Base-by-base conservation (phyloP, 1,139 yeast species). In the Debaryomyces sp. region DNA sequence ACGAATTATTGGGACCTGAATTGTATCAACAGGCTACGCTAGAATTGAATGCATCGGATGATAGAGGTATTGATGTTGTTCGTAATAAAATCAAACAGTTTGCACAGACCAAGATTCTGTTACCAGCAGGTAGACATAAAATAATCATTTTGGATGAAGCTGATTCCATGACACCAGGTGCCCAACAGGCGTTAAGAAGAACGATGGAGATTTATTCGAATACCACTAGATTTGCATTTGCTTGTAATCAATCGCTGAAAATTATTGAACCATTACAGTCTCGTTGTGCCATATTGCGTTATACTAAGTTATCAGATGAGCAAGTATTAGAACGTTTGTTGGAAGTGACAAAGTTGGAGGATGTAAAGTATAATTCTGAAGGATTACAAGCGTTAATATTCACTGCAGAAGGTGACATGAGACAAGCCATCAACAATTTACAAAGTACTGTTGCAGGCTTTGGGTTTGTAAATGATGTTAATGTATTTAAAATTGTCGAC, bases 381-480 rank as follows among this genome's bases (percentile, higher is more conserved):
- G 99, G 99, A 0, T 71, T 94, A 36, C 92, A 91, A 57, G 99
- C 99, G 0, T 77, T 94, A 52, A 83, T 95, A n/a, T 94, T 94
- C 70, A 87, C 97, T 0, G 96, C 97, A 0, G 99, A 94, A 66
- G 99, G 99, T 49, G 99, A 94, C 64, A 94, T 95, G 99, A 82
- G 99, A 68, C 99, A 94, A 66, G 99, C 99, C 0, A 81, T 95
- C 45, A 95, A 95, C 62, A 94, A 94, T 66, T 67, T 94, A 50
- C 99, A 94, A 63, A 86, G 96, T 63, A 91, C 98, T 0, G 95
- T 86, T 26, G 91, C 97, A 1, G 99, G 99, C 1, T 92, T 92
- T 69, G 94, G 89, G 1, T 79, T 89, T 54, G 97, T 94, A 13
- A 88, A 85, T 60, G 94, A 91, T 45, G 89, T 89, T 37, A 94